phyloP scores from a whole-genome alignment of 768 basidiomycete genomes.

The Lactifluus piperatus region DNA sequence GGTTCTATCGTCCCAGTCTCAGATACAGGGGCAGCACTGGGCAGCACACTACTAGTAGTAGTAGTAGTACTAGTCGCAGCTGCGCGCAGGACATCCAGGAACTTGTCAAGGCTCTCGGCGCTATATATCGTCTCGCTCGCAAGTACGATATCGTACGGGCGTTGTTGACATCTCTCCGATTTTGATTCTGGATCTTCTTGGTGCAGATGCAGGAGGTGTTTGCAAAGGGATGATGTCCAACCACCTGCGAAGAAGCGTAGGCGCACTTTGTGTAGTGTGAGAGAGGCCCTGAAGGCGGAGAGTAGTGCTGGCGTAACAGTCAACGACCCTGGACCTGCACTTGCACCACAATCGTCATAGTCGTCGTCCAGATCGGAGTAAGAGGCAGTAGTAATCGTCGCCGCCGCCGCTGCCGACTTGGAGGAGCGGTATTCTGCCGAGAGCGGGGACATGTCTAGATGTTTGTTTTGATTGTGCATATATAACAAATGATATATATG shows the following conservation, averaged over 20 bases:
- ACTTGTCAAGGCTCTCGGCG: conserved; percentile 47
- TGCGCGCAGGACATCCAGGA: conserved; percentile 45
- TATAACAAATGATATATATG: too few species aligned
- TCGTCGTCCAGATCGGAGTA: conserved; percentile 24
- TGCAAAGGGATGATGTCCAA: conserved; percentile 51
- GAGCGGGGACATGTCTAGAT: conserved; percentile 58
- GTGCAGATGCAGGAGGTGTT: background rate
- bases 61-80: background rate
- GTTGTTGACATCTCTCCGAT: background rate
- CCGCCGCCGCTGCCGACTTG: too few species aligned
- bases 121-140: conserved; percentile 94
- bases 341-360: background rate
- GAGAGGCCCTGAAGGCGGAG: conserved; percentile 51
- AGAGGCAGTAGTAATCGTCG: too few species aligned
- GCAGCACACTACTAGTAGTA: background rate
- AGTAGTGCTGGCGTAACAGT: conserved; percentile 58
- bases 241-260: conserved; percentile 76
- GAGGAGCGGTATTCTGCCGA: conserved; percentile 39
- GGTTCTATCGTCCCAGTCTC: background rate
- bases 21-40: background rate
- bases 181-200: background rate
- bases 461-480: too few species aligned
- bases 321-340: conserved; percentile 43
- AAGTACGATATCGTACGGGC: conserved; percentile 59
- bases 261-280: conserved; percentile 44